Evolutionary conservation across 2,329 filamentous ascomycete species (phyloP), one percentile per base, ranked within the genome.

Genomic region (Fusarium piperis): DNA sequence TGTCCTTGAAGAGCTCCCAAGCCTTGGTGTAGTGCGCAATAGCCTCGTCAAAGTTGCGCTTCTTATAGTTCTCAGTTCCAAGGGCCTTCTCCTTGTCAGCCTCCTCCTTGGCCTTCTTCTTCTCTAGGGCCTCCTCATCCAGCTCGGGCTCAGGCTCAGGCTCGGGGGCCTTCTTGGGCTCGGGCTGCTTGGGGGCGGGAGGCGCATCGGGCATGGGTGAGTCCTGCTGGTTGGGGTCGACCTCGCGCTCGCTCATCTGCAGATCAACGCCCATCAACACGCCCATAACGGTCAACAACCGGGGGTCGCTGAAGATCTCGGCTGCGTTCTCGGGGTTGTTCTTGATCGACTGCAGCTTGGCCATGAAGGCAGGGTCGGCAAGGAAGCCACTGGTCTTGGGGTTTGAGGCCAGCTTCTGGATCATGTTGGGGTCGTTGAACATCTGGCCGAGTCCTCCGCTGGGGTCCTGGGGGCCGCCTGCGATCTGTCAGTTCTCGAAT

Each of bases 21-120:
- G 96, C 96, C 82, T 97, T 97, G 80, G 83, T 89, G 87, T 99
- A 99, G 85, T 99, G 94, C 79, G 91, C 90, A 77, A 99, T 98
- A 57, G 96, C 96, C 79, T 93, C 91, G 77, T 98, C 96, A 75
- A 99, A 98, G 80, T 98, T 91, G 75, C 94, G 92, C 89, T 98
- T 98, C 91, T 99, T 99, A 88, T 99, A 99, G 81, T 92, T 92
- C 76, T 96, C 94, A 15, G 95, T 99, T 64, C 96, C 96, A 64
- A 97, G 86, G 32, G 92, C 93, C 90, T 99, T 99, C 84, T 98
- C 93, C 81, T 94, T 93, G 77, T 99, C 96, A 48, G 95, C 96
- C 71, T 93, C 94, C 78, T 92, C 93, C 86, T 98, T 97, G 41
- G 94, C 94, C 86, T 96, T 93, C 84, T 93, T 93, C 83, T 95